phyloP scores from a whole-genome alignment of 495 filamentous ascomycete species.

The Neurospora sp. region DNA sequence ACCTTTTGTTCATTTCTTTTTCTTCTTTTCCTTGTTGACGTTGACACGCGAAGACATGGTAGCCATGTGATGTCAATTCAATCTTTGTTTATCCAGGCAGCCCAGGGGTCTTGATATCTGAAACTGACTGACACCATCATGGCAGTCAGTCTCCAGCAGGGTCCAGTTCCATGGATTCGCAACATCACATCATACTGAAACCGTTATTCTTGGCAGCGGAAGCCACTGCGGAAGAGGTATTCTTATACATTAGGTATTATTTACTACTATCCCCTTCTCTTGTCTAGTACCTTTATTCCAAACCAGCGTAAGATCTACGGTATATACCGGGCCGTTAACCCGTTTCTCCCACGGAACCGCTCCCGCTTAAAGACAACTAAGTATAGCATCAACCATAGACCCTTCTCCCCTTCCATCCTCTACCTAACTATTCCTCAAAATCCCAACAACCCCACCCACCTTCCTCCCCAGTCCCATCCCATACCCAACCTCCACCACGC shows the following conservation, averaged over 20 bases:
- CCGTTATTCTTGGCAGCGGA: neutral
- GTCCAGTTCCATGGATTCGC: neutral
- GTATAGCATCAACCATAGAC: neutral
- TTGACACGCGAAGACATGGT: neutral
- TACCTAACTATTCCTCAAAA: slow-evolving; percentile 32
- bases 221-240: neutral
- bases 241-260: neutral
- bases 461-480: slow-evolving; percentile 28
- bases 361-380: neutral
- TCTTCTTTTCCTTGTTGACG: neutral
- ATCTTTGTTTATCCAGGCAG: neutral
- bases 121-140: neutral
- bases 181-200: neutral
- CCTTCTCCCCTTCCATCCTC: neutral
- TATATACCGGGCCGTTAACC: neutral
- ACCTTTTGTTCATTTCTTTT: neutral
- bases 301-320: neutral
- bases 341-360: neutral
- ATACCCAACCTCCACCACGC: slow-evolving; percentile 46
- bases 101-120: neutral
- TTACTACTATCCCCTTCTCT: neutral
- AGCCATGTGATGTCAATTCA: neutral
- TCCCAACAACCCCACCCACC: slow-evolving; percentile 27
- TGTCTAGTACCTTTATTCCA: neutral
- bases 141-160: neutral